Evolutionary conservation across 2,329 filamentous ascomycete species (phyloP).

Genomic region (Ophiocordyceps camponoti-floridani): DNA sequence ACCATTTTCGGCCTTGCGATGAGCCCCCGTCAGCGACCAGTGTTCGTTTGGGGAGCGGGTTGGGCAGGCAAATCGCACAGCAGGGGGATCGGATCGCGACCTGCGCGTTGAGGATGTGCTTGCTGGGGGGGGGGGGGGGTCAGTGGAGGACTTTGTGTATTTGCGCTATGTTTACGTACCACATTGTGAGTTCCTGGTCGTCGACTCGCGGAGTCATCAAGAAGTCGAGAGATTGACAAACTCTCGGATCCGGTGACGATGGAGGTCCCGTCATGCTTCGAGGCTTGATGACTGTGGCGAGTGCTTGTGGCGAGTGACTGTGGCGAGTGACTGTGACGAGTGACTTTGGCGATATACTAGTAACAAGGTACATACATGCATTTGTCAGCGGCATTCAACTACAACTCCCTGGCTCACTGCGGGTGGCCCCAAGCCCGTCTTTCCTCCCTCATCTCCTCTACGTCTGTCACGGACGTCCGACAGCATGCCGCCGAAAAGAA

Average conservation of each 20-base stretch:
- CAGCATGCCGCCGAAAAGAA: constrained; percentile 53
- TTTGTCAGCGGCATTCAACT: neutral
- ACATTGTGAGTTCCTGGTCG: neutral
- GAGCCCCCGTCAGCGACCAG: neutral
- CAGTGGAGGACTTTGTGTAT: no score
- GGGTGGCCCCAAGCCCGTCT: no score
- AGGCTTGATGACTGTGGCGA: no score
- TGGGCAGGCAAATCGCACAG: constrained; percentile 42
- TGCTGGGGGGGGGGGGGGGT: constrained; percentile 33
- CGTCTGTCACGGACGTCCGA: constrained; percentile 4
- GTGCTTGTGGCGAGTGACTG: no score
- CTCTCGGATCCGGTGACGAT: no score
- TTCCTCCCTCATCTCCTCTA: neutral
- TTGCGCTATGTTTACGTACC: neutral
- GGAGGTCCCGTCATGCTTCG: no score
- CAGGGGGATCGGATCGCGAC: constrained; percentile 90
- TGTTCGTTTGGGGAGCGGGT: neutral
- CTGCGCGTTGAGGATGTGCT: constrained; percentile 96
- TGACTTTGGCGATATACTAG: no score
- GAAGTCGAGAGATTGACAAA: no score
- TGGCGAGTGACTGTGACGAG: no score
- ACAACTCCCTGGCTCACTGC: neutral
- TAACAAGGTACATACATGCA: no score
- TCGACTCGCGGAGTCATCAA: no score
- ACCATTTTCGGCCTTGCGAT: constrained; percentile 73